Conservation (phyloP, 495 filamentous ascomycete species). For the Elaphomyces granulatus region DNA sequence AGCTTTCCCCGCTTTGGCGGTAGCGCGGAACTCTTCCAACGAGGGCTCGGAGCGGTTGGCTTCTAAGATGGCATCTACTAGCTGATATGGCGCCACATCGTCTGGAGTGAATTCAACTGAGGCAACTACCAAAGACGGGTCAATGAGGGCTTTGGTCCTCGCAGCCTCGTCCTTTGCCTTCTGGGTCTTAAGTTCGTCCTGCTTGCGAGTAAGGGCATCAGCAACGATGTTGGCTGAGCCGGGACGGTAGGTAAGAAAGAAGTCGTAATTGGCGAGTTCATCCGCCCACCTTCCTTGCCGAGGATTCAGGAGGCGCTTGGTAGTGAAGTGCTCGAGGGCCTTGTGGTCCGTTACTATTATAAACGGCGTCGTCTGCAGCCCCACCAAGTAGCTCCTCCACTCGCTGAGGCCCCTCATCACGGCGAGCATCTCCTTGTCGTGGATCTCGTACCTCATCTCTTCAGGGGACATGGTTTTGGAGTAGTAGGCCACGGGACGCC, state of each 20-base stretch:
- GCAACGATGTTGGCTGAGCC: slow-evolving; percentile 7
- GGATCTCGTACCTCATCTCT: slow-evolving; percentile 17
- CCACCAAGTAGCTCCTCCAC: slow-evolving; percentile 13
- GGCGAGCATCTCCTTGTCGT: slow-evolving; percentile 16
- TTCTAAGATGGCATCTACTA: background rate
- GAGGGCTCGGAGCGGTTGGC: background rate
- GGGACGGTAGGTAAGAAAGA: slow-evolving; percentile 4
- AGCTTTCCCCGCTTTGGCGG: background rate
- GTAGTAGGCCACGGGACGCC: slow-evolving; percentile 11
- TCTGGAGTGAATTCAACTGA: background rate
- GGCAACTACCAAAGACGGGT: too few relatives aligned
- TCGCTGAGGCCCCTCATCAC: slow-evolving; percentile 14
- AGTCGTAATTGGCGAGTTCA: slow-evolving; percentile 8
- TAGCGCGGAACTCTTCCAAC: background rate
- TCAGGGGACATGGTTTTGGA: slow-evolving; percentile 11
- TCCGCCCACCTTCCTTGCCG: slow-evolving; percentile 10
- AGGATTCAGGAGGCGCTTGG: slow-evolving; percentile 8
- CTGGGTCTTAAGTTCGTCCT: background rate
- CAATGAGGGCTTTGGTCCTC: background rate
- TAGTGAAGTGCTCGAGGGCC: slow-evolving; percentile 17
- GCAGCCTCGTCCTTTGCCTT: background rate
- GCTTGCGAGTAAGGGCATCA: slow-evolving; percentile 9
- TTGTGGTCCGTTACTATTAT: slow-evolving; percentile 9
- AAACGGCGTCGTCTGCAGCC: slow-evolving; percentile 5
- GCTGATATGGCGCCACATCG: background rate